A percentile compares a stretch with the other conserved stretches of the same genome.
Conservation (phyloP, 108 stramenopile genomes). For the Pseudonitzschia multistriata region DNA sequence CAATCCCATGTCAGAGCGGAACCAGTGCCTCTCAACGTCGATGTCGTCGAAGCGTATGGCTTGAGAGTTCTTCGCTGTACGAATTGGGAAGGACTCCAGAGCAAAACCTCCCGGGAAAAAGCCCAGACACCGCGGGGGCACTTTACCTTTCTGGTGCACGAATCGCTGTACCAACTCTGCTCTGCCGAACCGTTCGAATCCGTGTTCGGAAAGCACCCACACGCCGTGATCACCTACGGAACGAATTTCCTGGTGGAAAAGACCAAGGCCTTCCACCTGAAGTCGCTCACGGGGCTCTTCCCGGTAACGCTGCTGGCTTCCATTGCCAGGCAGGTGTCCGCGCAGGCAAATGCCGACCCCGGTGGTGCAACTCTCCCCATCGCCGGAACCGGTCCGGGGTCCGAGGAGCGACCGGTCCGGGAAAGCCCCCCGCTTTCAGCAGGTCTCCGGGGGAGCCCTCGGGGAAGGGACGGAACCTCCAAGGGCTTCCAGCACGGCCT, state of each 20-base stretch:
- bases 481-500: neutral
- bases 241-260: constrained; percentile 25
- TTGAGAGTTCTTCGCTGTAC: constrained; percentile 12
- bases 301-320: constrained; percentile 19
- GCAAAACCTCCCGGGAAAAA: neutral
- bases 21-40: constrained; percentile 17
- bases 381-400: no score
- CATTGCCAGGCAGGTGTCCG: constrained; percentile 16
- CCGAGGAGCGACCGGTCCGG: no score
- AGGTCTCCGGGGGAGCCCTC: no score
- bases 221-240: constrained; percentile 34
- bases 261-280: constrained; percentile 27
- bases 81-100: constrained; percentile 12
- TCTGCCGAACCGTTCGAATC: constrained; percentile 1
- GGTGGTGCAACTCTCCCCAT: neutral
- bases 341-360: neutral
- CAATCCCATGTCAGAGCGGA: constrained; percentile 10
- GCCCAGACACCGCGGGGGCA: neutral
- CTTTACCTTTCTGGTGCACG: constrained; percentile 32
- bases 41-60: constrained; percentile 12
- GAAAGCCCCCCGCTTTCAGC: no score
- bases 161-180: constrained; percentile 21
- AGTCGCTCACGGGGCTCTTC: constrained; percentile 25
- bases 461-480: no score
- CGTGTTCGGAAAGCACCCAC: neutral